Conservation (phyloP, 148 eudicot species). For the Fallopia convolvulus region DNA sequence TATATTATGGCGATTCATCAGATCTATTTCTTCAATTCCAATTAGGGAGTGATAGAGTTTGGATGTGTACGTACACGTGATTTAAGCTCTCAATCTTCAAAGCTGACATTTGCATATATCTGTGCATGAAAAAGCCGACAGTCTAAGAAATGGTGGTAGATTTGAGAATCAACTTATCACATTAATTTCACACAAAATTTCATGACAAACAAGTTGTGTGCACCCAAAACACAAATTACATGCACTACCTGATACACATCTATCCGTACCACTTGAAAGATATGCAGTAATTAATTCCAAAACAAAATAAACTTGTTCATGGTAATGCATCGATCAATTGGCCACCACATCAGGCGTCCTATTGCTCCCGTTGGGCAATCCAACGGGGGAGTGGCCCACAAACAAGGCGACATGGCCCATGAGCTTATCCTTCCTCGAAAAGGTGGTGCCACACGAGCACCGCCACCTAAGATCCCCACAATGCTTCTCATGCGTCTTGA, state of each 20-base stretch:
- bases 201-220: neutral
- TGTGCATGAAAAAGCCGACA: neutral
- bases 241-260: too few species aligned
- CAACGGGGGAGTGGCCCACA: slow-evolving; percentile 55
- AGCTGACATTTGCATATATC: neutral
- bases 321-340: neutral
- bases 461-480: slow-evolving; percentile 79
- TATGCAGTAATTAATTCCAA: neutral
- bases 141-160: neutral
- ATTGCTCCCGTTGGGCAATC: neutral
- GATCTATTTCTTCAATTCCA: too few species aligned
- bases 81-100: too few species aligned
- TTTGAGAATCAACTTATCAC: neutral
- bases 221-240: neutral
- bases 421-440: slow-evolving; percentile 93
- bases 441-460: slow-evolving; percentile 86
- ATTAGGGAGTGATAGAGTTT: too few species aligned
- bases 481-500: slow-evolving; percentile 86
- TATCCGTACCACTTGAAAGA: too few species aligned
- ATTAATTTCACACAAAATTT: neutral
- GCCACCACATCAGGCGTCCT: neutral
- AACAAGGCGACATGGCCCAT: slow-evolving; percentile 84
- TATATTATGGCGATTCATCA: too few species aligned
- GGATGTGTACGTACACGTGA: too few species aligned
- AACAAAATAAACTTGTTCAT: neutral